Conservation (phyloP, 1,284 basidiomycete species). For the Thelephora terrestris region DNA sequence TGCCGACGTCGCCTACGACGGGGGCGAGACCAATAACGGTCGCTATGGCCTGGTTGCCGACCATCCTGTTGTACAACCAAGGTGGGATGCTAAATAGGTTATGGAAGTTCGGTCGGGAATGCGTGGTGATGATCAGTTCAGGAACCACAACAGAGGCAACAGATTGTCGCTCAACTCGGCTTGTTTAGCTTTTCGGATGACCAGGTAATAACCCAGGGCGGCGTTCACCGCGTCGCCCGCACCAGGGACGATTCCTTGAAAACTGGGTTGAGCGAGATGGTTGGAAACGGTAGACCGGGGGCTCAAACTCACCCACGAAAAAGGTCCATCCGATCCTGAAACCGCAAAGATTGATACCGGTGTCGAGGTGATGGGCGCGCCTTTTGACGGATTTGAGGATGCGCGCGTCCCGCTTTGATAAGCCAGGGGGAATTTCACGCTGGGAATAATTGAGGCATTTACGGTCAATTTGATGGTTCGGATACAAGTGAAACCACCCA, state of each 20-base stretch:
- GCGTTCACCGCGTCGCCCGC: conserved; percentile 61
- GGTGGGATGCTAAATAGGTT: conserved; percentile 38
- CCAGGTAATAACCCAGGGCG: conserved; percentile 65
- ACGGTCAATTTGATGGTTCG: conserved; percentile 1
- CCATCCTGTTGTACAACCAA: conserved; percentile 67
- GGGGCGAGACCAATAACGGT: conserved; percentile 71
- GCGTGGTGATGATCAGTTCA: not conserved
- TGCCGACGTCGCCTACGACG: conserved; percentile 65
- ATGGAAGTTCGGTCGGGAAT: not conserved
- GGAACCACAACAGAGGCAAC: not conserved
- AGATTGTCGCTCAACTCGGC: conserved; percentile 37
- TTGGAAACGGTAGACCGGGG: not conserved
- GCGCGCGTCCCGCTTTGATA: conserved; percentile 69
- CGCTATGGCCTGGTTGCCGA: conserved; percentile 72
- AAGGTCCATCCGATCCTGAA: conserved; percentile 85
- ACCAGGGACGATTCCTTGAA: conserved; percentile 57
- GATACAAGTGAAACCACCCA: not conserved
- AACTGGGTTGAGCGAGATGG: not conserved
- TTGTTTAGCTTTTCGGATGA: conserved; percentile 68
- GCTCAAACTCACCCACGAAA: conserved; percentile 48
- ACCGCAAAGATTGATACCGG: conserved; percentile 78
- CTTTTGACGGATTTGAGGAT: conserved; percentile 67
- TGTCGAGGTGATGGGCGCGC: conserved; percentile 87
- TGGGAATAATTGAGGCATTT: conserved; percentile 19
- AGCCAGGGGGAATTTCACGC: conserved; percentile 68